Percentiles rank a stretch among this genome's conserved stretches.
Conservation (phyloP, 2,329 filamentous ascomycete species). For the Xylaria sp. region DNA sequence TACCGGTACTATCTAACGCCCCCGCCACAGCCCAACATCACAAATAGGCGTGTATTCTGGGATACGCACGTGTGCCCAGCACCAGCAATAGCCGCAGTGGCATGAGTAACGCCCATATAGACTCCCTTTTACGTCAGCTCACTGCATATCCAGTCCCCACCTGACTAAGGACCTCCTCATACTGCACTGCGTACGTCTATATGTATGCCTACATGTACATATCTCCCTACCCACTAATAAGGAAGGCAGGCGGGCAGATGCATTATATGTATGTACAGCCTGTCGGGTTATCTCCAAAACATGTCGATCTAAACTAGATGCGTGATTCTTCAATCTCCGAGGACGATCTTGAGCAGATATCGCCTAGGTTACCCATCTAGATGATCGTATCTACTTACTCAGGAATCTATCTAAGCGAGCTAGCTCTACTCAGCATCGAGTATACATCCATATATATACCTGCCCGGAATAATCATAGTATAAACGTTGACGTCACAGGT, state of each 20-base stretch:
- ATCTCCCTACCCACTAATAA: not conserved
- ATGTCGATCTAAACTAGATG: not conserved
- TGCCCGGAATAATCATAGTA: too few species aligned
- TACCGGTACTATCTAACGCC: too few species aligned
- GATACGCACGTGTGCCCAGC: not conserved
- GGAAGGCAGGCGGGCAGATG: not conserved
- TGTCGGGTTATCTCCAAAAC: not conserved
- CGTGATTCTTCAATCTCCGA: not conserved
- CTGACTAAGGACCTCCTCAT: conserved; percentile 23
- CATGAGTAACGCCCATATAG: not conserved
- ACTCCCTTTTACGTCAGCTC: conserved; percentile 24
- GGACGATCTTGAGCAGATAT: not conserved
- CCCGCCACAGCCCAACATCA: too few species aligned
- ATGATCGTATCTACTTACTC: not conserved
- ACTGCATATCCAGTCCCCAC: conserved; percentile 20
- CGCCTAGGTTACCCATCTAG: not conserved
- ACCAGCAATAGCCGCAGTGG: not conserved
- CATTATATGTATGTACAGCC: not conserved
- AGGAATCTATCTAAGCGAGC: too few species aligned
- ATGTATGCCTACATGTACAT: not conserved
- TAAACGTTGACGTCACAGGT: too few species aligned
- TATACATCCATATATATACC: too few species aligned
- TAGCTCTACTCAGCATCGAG: too few species aligned
- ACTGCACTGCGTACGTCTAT: too few species aligned
- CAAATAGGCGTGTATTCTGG: too few species aligned